Base-by-base conservation (phyloP, 2,329 filamentous ascomycete genomes). In the Exophiala aquamarina region DNA sequence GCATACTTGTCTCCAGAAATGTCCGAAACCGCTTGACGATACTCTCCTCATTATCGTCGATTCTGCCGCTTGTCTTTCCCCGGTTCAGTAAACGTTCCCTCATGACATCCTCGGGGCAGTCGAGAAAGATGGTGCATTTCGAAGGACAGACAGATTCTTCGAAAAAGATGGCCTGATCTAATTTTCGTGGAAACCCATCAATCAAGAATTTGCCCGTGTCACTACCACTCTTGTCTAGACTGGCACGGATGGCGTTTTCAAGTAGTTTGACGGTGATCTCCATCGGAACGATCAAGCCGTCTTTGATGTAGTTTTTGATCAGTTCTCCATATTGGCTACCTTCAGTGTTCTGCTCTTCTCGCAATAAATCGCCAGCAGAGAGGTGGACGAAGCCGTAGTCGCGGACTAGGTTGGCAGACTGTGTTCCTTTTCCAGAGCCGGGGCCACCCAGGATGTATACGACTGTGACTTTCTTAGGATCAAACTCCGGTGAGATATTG, bases 211-310 rank as follows among this genome's bases (percentile, higher is more conserved):
- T 83, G 43, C 79, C 79, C 66, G 82, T 84, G 6, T 73, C 69
- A 47, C 76, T 70, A 46, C 75, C 64, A 42, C 95, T 81, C 10
- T 80, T 77, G 23, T 26, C 23, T 11, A 26, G 23, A 26, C 23
- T 26, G 7, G 79, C 82, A 47, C 77, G 78, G 89, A 98, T 97
- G 49, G 91, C 89, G 69, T 95, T 95, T 72, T 96, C 91, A 34
- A 98, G 80, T 28, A 98, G 74, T 62, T 91, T 86, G 50, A 98
- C 86, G 4, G 93, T 98, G 41, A 97, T 90, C 70, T 97, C 92
- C 89, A 95, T 95, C n/a, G 93, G 93, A 55, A 98, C 93, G 68
- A 98, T 98, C 60, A 83, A 83, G 50, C 93, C 93, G 66, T 98
- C 86, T 65, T 86, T 88, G 77, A 98, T 98, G 74, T 93, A 91